Base-by-base conservation (phyloP, 768 basidiomycete species). In the Sistotremastrum suecicum region DNA sequence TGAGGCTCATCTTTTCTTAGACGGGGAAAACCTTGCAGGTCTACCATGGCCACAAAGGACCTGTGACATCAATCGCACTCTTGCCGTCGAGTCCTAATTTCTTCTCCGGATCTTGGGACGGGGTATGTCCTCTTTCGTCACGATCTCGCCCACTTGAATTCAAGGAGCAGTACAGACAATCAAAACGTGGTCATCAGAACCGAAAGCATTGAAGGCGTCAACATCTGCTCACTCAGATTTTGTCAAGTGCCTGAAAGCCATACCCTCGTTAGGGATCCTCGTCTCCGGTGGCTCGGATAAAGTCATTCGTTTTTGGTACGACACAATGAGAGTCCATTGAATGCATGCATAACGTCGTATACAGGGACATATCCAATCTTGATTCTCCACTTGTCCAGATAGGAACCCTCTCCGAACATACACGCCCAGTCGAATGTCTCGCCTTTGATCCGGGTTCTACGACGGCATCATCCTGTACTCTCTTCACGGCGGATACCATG, bases 91-190 rank as follows among this genome's bases (percentile, higher is more conserved):
- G 45, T 10, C 49, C 53, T 29, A 64, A 66, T 7, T 63, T 99
- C 35, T 72, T 98, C 51, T 89, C 86, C 39, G 91, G 86, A 20
- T 91, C 91, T 40, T 99, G 95, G 95, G 95, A 99, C 60, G 80
- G 76, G 63, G 86, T 76, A 51, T 35, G 51, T 51, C 51, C 38
- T 42, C 5, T 39, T 43, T 44, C 1, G 37, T 28, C 37, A 5
- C 32, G 4, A 28, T 12, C 31, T 34, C 37, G 30, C 29, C 6
- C 9, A 38, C 34, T 35, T 51, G 53, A 48, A 53, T 49, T 46
- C 5, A 47, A 39, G 10, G 1, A 38, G 33, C 45, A 28, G 30
- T 34, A 41, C 55, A 97, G 88, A 80, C 80, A 0, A 86, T 99
- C 61, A 83, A 78, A 59, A 47, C 92, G 5, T 98, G 92, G 92